Evolutionary conservation across 306 rosid genomes (phyloP), one percentile per base, ranked within the genome.

Genomic region (Parietaria judaica): DNA sequence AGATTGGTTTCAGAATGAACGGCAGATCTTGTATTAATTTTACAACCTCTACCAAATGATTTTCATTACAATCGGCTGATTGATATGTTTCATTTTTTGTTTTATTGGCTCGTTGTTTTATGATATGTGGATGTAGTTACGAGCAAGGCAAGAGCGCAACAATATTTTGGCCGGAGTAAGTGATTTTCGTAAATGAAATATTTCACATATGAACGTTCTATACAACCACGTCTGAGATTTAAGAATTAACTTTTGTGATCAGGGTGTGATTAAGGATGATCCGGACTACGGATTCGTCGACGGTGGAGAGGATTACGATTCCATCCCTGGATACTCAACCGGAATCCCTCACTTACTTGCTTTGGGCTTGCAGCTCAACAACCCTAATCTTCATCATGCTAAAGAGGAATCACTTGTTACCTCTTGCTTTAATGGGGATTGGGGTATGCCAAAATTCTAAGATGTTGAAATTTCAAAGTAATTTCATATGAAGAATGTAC

Each of bases 281-380:
- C 75, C 81, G 50, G 83, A 76, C 7, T 85, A 68, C 63, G 89
- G 78, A 61, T 38, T 83, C 65, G 78, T 84, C 54, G 94, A 84
- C 6, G 73, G 78, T 58, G 88, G 79, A 63, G 82, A 65, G 50
- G 73, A 79, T 51, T 87, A 79, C 37, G 83, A 82, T 17, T 63
- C 91, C 39, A 70, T 72, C 12, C 63, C 83, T 36, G 90, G 83
- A 49, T 81, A 70, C 85, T 67, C 91, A 58, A 85, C 80, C 43
- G 69, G 68, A 62, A 80, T 78, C 5, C 82, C 89, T n/a, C 78
- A 74, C 74, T 74, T 90, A 59, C 83, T 87, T 74, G 81, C 86
- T 0, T 54, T 90, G 17, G 77, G 81, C 59, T 74, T 76, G 49
- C 87, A 79, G 46, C 79, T 80, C 36, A 74, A 58, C 72, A 86